Base-by-base conservation (phyloP, 1,284 basidiomycete species). In the Ustilago trichophora region DNA sequence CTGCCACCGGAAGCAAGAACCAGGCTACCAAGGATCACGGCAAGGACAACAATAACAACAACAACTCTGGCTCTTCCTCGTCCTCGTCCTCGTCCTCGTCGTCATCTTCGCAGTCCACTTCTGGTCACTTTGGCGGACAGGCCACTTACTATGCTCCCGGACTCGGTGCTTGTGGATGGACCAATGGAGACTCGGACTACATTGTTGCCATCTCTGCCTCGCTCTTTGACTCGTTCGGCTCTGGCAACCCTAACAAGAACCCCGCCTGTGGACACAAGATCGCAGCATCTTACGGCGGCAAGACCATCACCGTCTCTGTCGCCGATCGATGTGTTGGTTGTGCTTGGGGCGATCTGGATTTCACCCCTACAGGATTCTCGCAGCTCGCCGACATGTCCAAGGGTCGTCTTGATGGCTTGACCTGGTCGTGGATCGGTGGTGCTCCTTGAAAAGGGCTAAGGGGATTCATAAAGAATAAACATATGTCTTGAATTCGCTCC, bases 81-180 rank as follows among this genome's bases (percentile, higher is more conserved):
- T 80, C 57, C 60, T 80, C 65, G 72, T 80, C 70, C 72, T 77
- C 7, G 63, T 82, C 22, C 25, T 82, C 41, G 76, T 82, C 62
- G 77, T 82, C 68, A 22, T 80, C 42, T 44, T 81, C 60, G 75
- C 77, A n/a, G 73, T 73, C 59, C 60, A 77, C 71, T 74, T 77
- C 59, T 34, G 72, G 54, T 10, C 19, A 42, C 37, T 81, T 78
- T 63, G 71, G 58, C 7, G 82, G 83, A 32, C 50, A 76, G 42
- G 74, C 54, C 10, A 78, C 74, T 16, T 74, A 70, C 68, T 78
- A 72, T 47, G 54, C 59, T n/a, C 66, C 73, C 15, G 78, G 73
- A 1, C 37, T 76, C n/a, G 76, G 74, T 24, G 70, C 76, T 10
- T 80, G 78, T 34, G 78, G 78, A 24, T 51, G 59, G 55, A 48